phyloP scores from a whole-genome alignment of 257 asterid species.

The Verbascum thapsus region DNA sequence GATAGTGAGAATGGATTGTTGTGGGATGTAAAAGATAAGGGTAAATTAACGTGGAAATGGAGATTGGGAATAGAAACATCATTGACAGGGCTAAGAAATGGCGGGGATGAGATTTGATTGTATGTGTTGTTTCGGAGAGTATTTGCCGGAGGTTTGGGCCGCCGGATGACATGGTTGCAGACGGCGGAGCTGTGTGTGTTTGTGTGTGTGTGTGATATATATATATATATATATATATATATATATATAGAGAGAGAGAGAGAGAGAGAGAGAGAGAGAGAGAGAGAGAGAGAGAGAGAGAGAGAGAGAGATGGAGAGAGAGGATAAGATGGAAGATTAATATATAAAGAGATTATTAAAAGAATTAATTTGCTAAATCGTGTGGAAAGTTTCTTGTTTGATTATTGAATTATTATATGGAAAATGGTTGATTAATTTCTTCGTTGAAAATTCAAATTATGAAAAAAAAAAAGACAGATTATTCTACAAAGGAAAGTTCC shows the following conservation, averaged over 20 bases:
- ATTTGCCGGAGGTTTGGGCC: conserved; percentile 58
- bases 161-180: conserved; percentile 38
- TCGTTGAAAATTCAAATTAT: too few relatives aligned
- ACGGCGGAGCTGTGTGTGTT: background rate
- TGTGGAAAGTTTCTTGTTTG: too few relatives aligned
- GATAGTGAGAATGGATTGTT: conserved; percentile 30
- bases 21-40: conserved; percentile 38
- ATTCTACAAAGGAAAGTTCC: too few relatives aligned
- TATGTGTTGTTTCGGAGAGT: conserved; percentile 58
- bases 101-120: conserved; percentile 63
- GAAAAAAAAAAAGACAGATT: background rate
- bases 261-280: background rate
- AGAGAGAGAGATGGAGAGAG: too few relatives aligned
- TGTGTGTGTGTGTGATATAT: too few relatives aligned
- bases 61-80: conserved; percentile 63
- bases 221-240: too few relatives aligned
- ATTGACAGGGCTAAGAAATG: conserved; percentile 63
- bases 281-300: too few relatives aligned
- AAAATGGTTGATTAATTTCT: too few relatives aligned
- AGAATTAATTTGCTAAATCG: too few relatives aligned
- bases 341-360: too few relatives aligned
- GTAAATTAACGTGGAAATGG: conserved; percentile 46
- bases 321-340: too few relatives aligned
- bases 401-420: too few relatives aligned
- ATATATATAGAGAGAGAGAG: background rate